These are phyloP conservation scores for Malassezia brasiliensis DNA, from an alignment of 1,284 basidiomycete species.

Conservation along the genomic window DNA sequence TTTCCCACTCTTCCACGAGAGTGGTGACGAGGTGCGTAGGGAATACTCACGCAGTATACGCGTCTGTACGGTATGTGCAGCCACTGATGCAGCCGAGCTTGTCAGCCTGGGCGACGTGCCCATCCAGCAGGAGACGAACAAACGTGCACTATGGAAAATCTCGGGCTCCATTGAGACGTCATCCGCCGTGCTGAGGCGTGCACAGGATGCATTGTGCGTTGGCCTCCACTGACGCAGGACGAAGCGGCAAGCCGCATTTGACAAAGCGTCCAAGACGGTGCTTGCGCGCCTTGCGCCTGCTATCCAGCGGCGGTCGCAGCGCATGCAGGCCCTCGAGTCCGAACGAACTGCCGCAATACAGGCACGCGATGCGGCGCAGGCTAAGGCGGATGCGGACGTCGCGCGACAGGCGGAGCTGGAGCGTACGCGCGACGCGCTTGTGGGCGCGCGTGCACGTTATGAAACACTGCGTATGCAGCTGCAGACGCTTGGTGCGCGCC, in stretches of 20 bases:
- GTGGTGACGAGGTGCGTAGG: neutral
- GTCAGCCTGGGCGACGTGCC: constrained; percentile 21
- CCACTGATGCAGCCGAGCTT: neutral
- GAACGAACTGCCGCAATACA: neutral
- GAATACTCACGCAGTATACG: neutral
- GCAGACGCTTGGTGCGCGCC: neutral
- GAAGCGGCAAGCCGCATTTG: neutral
- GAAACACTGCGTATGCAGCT: neutral
- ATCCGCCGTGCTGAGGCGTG: neutral
- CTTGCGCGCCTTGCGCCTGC: neutral
- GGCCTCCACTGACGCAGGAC: neutral
- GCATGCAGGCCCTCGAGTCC: too few relatives aligned
- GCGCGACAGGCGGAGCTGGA: constrained; percentile 10
- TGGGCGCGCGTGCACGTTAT: constrained; percentile 15
- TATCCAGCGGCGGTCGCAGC: neutral
- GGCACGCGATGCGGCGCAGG: neutral
- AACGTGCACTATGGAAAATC: constrained; percentile 19
- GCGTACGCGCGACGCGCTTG: constrained; percentile 15
- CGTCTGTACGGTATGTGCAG: neutral
- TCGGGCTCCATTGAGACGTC: constrained; percentile 24
- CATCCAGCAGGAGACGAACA: constrained; percentile 12
- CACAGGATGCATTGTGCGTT: neutral
- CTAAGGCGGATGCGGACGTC: neutral
- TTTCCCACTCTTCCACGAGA: neutral
- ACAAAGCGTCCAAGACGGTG: neutral